Percentiles rank a stretch among this genome's conserved stretches.
Conservation (phyloP, 106 monocot species). For the Dioscorea alata region DNA sequence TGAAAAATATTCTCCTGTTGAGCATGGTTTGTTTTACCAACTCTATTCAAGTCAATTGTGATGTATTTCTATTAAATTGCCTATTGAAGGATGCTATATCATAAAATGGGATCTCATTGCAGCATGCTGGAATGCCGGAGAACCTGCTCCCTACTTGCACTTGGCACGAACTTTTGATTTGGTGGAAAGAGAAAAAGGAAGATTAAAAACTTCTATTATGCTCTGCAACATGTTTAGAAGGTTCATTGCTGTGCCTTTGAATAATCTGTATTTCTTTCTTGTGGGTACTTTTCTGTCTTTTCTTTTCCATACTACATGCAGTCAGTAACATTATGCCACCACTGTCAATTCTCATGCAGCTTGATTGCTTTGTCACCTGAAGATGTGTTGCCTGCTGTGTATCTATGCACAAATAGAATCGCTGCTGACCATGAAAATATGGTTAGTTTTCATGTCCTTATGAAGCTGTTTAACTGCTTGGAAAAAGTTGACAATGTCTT, state of each 20-base stretch:
- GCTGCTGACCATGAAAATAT: conserved; percentile 86
- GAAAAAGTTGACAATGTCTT: too few species aligned
- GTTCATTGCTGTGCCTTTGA: conserved; percentile 22
- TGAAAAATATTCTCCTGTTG: conserved; percentile 76
- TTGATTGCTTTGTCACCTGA: conserved; percentile 84
- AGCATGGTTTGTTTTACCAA: conserved; percentile 62
- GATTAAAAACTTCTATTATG: conserved; percentile 68
- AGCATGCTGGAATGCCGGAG: conserved; percentile 89
- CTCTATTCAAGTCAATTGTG: too few species aligned
- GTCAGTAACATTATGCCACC: too few species aligned
- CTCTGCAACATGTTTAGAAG: conserved; percentile 99
- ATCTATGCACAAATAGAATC: conserved; percentile 89
- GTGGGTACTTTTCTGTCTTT: too few species aligned
- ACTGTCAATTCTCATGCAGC: conserved; percentile 28
- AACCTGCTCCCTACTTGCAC: conserved; percentile 90
- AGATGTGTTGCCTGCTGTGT: conserved; percentile 88
- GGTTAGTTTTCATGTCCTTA: conserved; percentile 38
- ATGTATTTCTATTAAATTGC: conserved; percentile 2
- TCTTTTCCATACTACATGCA: too few species aligned
- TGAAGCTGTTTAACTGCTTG: too few species aligned
- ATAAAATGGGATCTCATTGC: conserved; percentile 17
- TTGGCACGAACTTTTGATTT: conserved; percentile 82
- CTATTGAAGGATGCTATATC: background rate
- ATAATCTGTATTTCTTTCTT: too few species aligned
- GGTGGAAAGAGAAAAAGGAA: conserved; percentile 88